Conservation (phyloP, 1,139 yeast species). For the Scheffersomyces quercinus region DNA sequence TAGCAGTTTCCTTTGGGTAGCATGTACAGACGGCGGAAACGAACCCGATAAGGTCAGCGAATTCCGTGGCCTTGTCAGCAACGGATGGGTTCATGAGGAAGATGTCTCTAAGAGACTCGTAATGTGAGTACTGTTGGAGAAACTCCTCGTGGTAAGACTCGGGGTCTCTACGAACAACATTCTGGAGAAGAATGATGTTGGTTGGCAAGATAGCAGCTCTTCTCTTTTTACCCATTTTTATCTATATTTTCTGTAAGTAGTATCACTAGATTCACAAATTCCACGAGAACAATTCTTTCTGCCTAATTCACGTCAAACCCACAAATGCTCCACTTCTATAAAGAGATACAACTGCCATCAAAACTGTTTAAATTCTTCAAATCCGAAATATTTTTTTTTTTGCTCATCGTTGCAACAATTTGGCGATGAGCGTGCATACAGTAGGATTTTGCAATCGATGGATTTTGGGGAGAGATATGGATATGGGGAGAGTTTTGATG, state of each 20-base stretch:
- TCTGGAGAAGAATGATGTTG: conserved; percentile 86
- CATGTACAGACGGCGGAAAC: conserved; percentile 89
- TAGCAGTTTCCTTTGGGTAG: conserved; percentile 84
- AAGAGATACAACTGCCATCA: too few relatives aligned
- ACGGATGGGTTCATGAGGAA: conserved; percentile 67
- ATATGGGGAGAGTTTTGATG: too few relatives aligned
- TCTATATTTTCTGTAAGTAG: background rate
- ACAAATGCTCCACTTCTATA: too few relatives aligned
- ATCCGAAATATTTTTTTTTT: background rate
- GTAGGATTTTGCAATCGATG: too few relatives aligned
- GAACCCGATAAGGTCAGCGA: conserved; percentile 83
- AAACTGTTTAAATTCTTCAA: background rate
- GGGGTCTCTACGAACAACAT: conserved; percentile 91
- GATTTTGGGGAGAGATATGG: too few relatives aligned
- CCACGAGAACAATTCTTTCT: background rate
- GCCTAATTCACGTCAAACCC: too few relatives aligned
- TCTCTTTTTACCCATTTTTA: conserved; percentile 74
- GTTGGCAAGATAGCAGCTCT: conserved; percentile 92
- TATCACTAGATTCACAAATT: background rate
- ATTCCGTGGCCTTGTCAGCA: conserved; percentile 66
- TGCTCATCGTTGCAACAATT: too few relatives aligned
- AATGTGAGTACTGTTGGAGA: conserved; percentile 87
- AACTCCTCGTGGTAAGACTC: conserved; percentile 93
- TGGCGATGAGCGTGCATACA: too few relatives aligned
- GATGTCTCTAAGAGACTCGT: conserved; percentile 85